Evolutionary conservation across 2,329 filamentous ascomycete genomes (phyloP), one percentile per base, ranked within the genome.

Genomic region (Fusarium annulatum): DNA sequence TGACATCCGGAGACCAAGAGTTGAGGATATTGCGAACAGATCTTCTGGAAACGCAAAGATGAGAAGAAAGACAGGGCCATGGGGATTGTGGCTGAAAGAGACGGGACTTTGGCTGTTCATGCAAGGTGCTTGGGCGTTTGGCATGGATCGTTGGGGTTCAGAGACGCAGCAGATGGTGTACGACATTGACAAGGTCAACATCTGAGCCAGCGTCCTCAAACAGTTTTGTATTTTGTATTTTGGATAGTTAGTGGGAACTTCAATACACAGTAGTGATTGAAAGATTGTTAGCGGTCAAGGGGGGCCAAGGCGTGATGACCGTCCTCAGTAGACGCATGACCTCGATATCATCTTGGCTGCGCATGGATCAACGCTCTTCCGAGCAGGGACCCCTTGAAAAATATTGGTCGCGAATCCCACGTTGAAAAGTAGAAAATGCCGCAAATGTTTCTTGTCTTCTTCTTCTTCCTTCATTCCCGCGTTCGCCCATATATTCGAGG

Each of bases 341-440:
- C 34, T 60, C 53, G 19, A 11, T 19, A 36, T 33, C 14, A 10
- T 41, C 59, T 56, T 64, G 46, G 62, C 58, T 39, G 15, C 9
- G 14, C 23, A 14, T 39, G 61, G 64, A 66, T 66, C 33, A 66
- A 59, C 15, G 9, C 61, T 66, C 30, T 59, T 66, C 61, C 49
- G 49, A n/a, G 12, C 42, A 43, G 36, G 36, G 61, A 16, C 9
- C 49, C 61, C 61, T 33, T 33, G 63, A 3, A 56, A 30, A 58
- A 21, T 21, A 66, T 34, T 49, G 36, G 61, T 49, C 33, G 66
- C 26, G 16, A 43, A 49, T 38, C 19, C 7, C 18, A 16, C 41
- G 21, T 8, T 42, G 6, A 59, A 66, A 39, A 49, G 43, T 43
- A 23, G 28, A 16, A 66, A 59, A 66, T 58, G 18, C 26, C 43